A percentile compares a stretch with the other conserved stretches of the same genome.
Conservation (phyloP, 2,329 filamentous ascomycete species). For the Colletotrichum nymphaeae region DNA sequence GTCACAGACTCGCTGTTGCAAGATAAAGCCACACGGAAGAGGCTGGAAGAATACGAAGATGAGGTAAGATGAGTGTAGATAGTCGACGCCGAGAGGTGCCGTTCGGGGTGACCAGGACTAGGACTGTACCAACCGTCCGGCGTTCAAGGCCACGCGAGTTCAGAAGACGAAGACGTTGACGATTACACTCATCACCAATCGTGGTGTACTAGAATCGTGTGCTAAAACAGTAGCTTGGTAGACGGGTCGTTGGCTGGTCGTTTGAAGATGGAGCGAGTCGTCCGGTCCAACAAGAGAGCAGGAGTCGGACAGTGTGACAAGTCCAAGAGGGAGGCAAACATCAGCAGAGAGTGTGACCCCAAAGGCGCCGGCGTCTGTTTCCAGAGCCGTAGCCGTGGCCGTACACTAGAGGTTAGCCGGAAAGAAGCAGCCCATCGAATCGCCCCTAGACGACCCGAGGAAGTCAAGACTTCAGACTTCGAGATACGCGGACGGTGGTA, state of each 20-base stretch:
- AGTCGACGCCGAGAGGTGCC: neutral
- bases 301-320: neutral
- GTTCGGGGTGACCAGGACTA: conserved; percentile 6
- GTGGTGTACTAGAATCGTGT: neutral
- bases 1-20: neutral
- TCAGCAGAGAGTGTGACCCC: neutral
- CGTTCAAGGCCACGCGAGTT: conserved; percentile 1
- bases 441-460: neutral
- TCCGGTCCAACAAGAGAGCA: neutral
- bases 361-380: neutral
- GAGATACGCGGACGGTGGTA: neutral
- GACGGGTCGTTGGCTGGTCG: neutral
- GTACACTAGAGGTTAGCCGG: neutral
- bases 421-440: neutral
- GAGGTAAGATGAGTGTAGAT: neutral
- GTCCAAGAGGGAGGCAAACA: neutral
- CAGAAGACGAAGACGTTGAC: neutral
- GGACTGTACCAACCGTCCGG: neutral
- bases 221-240: neutral
- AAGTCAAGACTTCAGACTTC: neutral
- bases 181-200: neutral
- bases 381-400: neutral
- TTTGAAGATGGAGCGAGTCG: neutral
- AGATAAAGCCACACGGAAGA: conserved; percentile 8
- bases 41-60: neutral